phyloP scores from a whole-genome alignment of 257 asterid species.

The Pogostemon cablin region DNA sequence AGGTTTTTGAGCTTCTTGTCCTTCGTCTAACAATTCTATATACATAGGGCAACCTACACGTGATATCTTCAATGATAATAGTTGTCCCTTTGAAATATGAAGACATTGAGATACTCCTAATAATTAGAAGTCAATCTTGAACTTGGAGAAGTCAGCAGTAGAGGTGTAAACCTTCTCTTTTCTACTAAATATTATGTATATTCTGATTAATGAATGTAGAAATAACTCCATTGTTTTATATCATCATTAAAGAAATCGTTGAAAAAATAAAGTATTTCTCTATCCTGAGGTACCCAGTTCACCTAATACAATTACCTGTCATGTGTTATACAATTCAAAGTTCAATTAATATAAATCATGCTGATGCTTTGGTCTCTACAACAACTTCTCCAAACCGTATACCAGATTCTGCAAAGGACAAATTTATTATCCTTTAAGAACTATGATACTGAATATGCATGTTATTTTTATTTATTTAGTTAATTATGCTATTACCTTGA shows the following conservation, averaged over 20 bases:
- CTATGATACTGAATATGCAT: not conserved
- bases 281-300: not conserved
- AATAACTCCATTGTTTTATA: not conserved
- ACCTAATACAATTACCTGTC: not conserved
- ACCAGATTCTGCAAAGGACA: conserved; percentile 50
- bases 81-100: too few relatives aligned
- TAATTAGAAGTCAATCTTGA: not conserved
- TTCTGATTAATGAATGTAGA: not conserved
- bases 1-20: too few relatives aligned
- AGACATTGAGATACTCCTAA: too few relatives aligned
- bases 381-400: conserved; percentile 59
- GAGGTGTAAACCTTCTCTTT: not conserved
- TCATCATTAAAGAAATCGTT: conserved; percentile 5
- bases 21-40: too few relatives aligned
- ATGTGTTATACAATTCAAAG: not conserved
- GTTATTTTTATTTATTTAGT: not conserved
- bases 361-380: conserved; percentile 29
- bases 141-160: not conserved
- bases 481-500: conserved; percentile 50
- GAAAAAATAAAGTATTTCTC: not conserved
- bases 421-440: not conserved
- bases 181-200: not conserved
- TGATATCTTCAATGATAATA: too few relatives aligned
- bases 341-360: not conserved
- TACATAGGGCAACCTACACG: too few relatives aligned